Conservation (phyloP, 2,329 filamentous ascomycete species). For the Ascochyta clinopodiicola region DNA sequence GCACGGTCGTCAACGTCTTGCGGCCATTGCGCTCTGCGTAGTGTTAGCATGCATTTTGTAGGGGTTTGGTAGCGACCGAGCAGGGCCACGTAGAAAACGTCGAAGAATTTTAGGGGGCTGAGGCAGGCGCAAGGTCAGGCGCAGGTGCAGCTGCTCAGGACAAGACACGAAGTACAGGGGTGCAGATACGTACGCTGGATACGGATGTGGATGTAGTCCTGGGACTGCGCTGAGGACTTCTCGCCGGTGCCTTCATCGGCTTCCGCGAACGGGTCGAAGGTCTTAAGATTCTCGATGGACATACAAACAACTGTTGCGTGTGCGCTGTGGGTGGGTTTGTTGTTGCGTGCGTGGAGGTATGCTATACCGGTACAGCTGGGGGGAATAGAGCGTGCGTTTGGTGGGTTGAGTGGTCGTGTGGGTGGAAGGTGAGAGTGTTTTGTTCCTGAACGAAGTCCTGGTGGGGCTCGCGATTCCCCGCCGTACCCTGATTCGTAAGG, state of each 20-base stretch:
- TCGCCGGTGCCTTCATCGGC: constrained; percentile 99
- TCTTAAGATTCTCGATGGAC: constrained; percentile 55
- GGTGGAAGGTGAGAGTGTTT: constrained; percentile 16
- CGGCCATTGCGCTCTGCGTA: constrained; percentile 97
- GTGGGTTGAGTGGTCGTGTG: constrained; percentile 20
- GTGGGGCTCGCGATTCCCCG: constrained; percentile 20
- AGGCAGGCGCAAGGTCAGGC: neutral
- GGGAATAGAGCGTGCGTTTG: constrained; percentile 9
- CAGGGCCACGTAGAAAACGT: constrained; percentile 1
- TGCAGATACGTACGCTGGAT: constrained; percentile 81
- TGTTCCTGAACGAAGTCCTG: constrained; percentile 18
- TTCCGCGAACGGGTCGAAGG: constrained; percentile 97
- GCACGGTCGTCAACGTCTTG: constrained; percentile 99
- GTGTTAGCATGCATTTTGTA: constrained; percentile 49
- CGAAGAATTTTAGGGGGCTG: constrained; percentile 16
- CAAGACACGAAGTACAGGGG: neutral
- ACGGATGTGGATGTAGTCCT: constrained; percentile 99
- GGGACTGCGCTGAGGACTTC: constrained; percentile 79
- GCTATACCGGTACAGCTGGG: constrained; percentile 10
- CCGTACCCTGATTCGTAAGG: constrained; percentile 3
- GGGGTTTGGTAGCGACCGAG: neutral
- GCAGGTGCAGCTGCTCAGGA: neutral
- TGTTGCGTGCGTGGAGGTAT: constrained; percentile 14
- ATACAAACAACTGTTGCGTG: constrained; percentile 38
- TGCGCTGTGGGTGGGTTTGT: constrained; percentile 33